A percentile compares a stretch with the other conserved stretches of the same genome.
These are phyloP conservation scores for Blastosporella zonata DNA, from an alignment of 1,284 basidiomycete genomes.

Conservation along the genomic window DNA sequence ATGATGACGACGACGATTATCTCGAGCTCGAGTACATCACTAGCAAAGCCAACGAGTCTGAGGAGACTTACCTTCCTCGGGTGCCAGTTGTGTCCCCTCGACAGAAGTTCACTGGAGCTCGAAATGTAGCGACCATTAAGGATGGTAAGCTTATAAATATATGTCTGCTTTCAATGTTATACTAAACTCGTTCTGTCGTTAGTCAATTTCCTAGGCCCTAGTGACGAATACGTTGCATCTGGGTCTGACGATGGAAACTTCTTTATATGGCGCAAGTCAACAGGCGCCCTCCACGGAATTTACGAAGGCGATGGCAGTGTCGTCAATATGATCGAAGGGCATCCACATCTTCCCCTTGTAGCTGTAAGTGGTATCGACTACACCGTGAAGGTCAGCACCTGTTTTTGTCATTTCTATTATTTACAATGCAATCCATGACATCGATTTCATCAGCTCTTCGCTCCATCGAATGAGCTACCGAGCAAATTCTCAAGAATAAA, in stretches of 20 bases:
- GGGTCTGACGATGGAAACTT: slow-evolving; percentile 88
- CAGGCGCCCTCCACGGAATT: slow-evolving; percentile 66
- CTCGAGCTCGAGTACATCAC: slow-evolving; percentile 29
- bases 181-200: background rate
- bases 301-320: slow-evolving; percentile 81
- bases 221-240: slow-evolving; percentile 78
- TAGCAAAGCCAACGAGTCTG: slow-evolving; percentile 18
- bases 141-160: slow-evolving; percentile 59
- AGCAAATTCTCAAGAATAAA: slow-evolving; percentile 52
- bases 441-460: slow-evolving; percentile 56
- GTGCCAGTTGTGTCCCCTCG: slow-evolving; percentile 72
- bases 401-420: background rate
- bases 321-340: slow-evolving; percentile 87
- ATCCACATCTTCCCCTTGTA: slow-evolving; percentile 77
- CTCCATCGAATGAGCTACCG: slow-evolving; percentile 43
- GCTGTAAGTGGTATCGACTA: slow-evolving; percentile 89
- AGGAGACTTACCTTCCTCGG: slow-evolving; percentile 28
- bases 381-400: slow-evolving; percentile 71
- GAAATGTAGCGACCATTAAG: slow-evolving; percentile 87
- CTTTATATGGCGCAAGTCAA: slow-evolving; percentile 81
- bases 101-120: slow-evolving; percentile 65
- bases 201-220: slow-evolving; percentile 85
- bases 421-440: slow-evolving; percentile 4
- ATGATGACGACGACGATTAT: slow-evolving; percentile 35
- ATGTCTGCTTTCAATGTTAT: background rate